Percentiles rank a stretch among this genome's conserved stretches.
Conservation (phyloP, 2,329 filamentous ascomycete genomes). For the Beauveria brongniartii region DNA sequence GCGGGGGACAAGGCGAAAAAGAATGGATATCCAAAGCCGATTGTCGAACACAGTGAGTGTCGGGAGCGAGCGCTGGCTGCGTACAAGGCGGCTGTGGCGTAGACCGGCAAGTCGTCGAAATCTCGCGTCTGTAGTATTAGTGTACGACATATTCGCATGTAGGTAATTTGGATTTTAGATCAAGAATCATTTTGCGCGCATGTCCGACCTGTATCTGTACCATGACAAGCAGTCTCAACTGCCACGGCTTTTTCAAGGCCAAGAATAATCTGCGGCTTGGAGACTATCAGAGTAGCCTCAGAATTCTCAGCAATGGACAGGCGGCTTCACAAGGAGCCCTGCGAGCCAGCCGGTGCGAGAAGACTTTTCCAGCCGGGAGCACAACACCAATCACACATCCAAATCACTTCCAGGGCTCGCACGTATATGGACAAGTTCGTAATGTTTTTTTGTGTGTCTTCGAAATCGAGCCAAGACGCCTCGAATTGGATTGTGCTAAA, state of each 20-base stretch:
- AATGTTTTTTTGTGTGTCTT: slow-evolving; percentile 26
- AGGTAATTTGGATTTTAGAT: background rate
- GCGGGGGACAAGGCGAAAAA: slow-evolving; percentile 50
- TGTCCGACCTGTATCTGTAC: slow-evolving; percentile 63
- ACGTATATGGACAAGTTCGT: slow-evolving; percentile 19
- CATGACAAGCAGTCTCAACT: slow-evolving; percentile 43
- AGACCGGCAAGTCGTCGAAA: background rate
- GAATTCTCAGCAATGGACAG: slow-evolving; percentile 41
- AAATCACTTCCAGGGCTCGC: slow-evolving; percentile 15
- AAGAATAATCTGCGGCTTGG: slow-evolving; percentile 48
- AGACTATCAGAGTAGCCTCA: slow-evolving; percentile 49
- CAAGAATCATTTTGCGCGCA: slow-evolving; percentile 13
- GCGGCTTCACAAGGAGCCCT: slow-evolving; percentile 17
- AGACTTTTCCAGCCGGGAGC: slow-evolving; percentile 48
- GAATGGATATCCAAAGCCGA: slow-evolving; percentile 63
- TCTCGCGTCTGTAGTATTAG: background rate
- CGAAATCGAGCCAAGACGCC: slow-evolving; percentile 39
- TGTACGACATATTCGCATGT: background rate
- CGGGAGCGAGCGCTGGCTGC: slow-evolving; percentile 59
- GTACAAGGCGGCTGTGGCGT: slow-evolving; percentile 49
- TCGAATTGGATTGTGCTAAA: slow-evolving; percentile 37
- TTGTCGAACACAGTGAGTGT: slow-evolving; percentile 65
- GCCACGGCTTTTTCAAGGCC: slow-evolving; percentile 55
- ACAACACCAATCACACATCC: slow-evolving; percentile 21
- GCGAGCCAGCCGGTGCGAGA: slow-evolving; percentile 35